Percentiles rank a stretch among this genome's conserved stretches.
These are phyloP conservation scores for Perkinsela sp. DNA, from an alignment of 208 protist genomes.

Conservation along the genomic window DNA sequence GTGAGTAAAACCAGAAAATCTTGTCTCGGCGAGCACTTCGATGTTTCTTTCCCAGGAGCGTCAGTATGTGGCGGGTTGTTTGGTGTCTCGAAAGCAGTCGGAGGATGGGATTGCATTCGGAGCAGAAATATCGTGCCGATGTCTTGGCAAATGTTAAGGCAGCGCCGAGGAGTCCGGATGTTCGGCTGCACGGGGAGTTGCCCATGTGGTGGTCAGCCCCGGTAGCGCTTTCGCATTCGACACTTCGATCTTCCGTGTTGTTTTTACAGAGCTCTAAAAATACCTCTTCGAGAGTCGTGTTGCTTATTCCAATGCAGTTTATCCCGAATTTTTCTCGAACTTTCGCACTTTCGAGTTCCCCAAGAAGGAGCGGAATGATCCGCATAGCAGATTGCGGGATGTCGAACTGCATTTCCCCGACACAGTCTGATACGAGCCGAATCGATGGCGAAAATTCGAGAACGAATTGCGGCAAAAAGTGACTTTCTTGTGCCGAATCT, in stretches of 20 bases:
- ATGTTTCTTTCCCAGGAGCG: not conserved
- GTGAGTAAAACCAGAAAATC: not conserved
- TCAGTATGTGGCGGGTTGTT: not conserved
- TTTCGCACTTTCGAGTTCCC: not conserved
- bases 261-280: not conserved
- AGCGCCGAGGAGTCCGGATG: not conserved
- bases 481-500: not conserved
- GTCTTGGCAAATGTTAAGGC: not conserved
- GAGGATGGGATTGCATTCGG: not conserved
- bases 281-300: slow-evolving; percentile 2
- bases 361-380: not conserved
- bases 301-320: not conserved
- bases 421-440: not conserved
- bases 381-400: not conserved
- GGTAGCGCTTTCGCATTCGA: not conserved
- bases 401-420: not conserved
- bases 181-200: not conserved
- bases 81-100: not conserved
- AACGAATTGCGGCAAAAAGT: not conserved
- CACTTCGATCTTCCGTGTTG: not conserved
- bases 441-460: not conserved
- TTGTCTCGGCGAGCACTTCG: not conserved
- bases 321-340: not conserved
- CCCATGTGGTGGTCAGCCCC: not conserved
- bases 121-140: not conserved